Evolutionary conservation across 306 rosid genomes (phyloP), one percentile per base, ranked within the genome.

Genomic region (Pueraria montana): DNA sequence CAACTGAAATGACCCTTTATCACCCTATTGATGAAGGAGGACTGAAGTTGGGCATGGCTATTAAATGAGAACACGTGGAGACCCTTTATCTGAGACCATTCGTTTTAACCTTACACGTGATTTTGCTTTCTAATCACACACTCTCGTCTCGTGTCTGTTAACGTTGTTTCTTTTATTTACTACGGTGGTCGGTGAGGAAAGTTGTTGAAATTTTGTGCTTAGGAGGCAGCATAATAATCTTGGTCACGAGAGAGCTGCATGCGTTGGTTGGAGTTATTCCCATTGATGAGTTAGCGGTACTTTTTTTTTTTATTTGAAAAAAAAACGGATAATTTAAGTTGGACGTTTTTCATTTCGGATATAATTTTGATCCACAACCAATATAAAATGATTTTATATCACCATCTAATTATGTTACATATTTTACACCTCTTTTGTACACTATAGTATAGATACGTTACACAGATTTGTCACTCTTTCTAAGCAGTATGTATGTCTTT

Each of bases 11-110:
- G 81, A 69, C 63, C 61, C 34, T 8, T 74, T 62, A 58, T 27
- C 69, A 56, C 75, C 48, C n/a, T 80, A 74, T 74, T 87, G 76
- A 88, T 79, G 88, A 40, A 80, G 89, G 84, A 85, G 24, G 92
- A 70, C 84, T 90, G 91, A 49, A 68, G 87, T 80, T 88, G 85
- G 77, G 83, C 16, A 26, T 50, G 21, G 76, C 80, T 79, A 86
- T 88, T 91, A 84, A 92, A 89, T 84, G 83, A 55, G 61, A 65
- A 65, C 36, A 27, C 71, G 27, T 72, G 56, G 4, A 55, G 86
- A 30, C 64, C 23, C 34, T 43, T 59, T 66, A 32, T 27, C 20
- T 36, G 2, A 73, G 61, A 59, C 65, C 66, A 36, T 45, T 65
- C 12, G 2, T 14, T 74, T 59, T 45, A 14, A 24, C 36, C 70